These are phyloP conservation scores for Colletotrichum gloeosporioides DNA, from an alignment of 2,329 filamentous ascomycete species.

Conservation along the genomic window DNA sequence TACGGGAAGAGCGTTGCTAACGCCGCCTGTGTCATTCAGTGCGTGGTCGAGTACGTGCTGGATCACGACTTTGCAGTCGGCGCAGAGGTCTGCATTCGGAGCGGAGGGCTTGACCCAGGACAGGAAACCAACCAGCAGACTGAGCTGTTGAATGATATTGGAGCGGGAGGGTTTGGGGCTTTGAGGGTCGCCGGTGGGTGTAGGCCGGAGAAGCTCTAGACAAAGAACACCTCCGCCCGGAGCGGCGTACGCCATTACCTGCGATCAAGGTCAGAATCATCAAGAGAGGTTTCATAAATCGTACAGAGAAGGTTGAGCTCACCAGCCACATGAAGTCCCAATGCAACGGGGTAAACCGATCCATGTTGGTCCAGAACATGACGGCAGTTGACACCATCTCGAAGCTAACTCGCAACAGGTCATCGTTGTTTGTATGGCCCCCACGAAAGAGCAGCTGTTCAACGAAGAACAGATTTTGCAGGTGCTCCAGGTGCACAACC, in stretches of 20 bases:
- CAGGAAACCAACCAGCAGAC: constrained; percentile 45
- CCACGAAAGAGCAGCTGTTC: background rate
- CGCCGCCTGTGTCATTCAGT: background rate
- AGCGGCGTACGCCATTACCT: background rate
- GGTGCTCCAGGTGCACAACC: background rate
- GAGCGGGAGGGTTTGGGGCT: background rate
- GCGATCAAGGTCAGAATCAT: background rate
- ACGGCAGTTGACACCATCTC: constrained; percentile 52
- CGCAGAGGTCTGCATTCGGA: constrained; percentile 52
- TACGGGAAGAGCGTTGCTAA: background rate
- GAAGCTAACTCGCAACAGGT: constrained; percentile 37
- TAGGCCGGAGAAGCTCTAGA: background rate
- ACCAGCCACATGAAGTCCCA: background rate
- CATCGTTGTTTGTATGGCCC: background rate
- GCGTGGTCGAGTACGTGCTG: constrained; percentile 52
- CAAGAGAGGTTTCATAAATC: rapidly evolving
- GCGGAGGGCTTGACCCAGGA: constrained; percentile 53
- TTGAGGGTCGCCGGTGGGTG: background rate
- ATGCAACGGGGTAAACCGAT: constrained; percentile 37
- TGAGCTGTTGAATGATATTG: background rate
- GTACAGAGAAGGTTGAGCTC: background rate
- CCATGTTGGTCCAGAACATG: constrained; percentile 53
- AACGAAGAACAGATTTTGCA: background rate
- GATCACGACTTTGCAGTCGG: constrained; percentile 49
- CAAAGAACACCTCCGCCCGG: background rate